Conservation (phyloP, 2,329 filamentous ascomycete species). For the Penicillium freii region DNA sequence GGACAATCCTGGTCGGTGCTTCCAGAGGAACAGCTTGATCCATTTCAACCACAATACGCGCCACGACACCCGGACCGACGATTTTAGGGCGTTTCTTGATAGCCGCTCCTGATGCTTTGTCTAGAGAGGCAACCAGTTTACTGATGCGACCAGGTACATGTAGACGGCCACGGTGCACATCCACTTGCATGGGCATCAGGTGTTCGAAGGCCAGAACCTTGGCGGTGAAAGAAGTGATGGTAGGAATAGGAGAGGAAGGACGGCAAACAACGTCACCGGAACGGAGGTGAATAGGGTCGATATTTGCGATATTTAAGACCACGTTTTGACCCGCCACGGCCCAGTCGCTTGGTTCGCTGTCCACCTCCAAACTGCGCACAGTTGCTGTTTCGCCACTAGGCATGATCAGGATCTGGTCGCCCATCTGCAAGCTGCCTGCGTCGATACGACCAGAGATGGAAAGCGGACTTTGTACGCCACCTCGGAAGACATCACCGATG, state of each 20-base stretch:
- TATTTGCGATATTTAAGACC: constrained; percentile 76
- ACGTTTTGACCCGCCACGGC: constrained; percentile 89
- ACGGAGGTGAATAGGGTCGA: constrained; percentile 78
- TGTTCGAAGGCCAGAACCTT: constrained; percentile 90
- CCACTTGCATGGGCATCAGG: constrained; percentile 81
- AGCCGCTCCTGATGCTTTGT: constrained; percentile 73
- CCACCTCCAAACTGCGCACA: constrained; percentile 77
- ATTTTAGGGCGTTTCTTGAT: constrained; percentile 82
- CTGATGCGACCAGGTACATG: constrained; percentile 74
- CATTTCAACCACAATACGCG: constrained; percentile 72
- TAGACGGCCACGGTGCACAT: constrained; percentile 81
- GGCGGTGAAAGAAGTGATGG: constrained; percentile 70
- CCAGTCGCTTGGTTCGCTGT: constrained; percentile 74
- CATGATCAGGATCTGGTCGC: constrained; percentile 75
- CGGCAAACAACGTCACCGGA: constrained; percentile 85
- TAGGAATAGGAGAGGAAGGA: constrained; percentile 63
- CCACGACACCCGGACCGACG: constrained; percentile 74
- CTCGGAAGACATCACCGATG: constrained; percentile 81
- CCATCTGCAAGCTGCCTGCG: constrained; percentile 76
- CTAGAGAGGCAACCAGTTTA: constrained; percentile 68
- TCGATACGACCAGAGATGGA: constrained; percentile 86
- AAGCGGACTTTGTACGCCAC: constrained; percentile 73
- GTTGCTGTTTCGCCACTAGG: constrained; percentile 78
- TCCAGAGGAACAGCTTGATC: constrained; percentile 75
- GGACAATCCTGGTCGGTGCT: constrained; percentile 72